phyloP scores from a whole-genome alignment of 108 stramenopile species.

The Aurantiochytrium sp. region DNA sequence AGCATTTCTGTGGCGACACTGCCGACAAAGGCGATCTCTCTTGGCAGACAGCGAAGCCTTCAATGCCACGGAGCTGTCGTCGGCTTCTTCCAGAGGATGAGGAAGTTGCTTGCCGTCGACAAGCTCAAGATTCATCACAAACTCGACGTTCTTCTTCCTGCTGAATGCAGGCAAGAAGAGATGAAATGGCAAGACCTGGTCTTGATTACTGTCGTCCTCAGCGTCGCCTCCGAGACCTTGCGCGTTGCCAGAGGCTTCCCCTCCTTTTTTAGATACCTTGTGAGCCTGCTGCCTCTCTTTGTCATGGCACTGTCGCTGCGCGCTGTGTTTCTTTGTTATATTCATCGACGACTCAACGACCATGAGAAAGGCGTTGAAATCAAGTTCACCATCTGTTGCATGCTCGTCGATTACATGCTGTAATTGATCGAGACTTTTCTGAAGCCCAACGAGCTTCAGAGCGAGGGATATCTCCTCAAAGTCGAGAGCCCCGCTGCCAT shows the following conservation, averaged over 20 bases:
- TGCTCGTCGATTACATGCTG: neutral
- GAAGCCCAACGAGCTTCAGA: neutral
- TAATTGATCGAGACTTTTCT: neutral
- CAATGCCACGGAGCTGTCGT: neutral
- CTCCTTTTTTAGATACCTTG: too few relatives aligned
- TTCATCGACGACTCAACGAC: neutral
- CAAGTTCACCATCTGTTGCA: neutral
- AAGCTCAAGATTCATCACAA: neutral
- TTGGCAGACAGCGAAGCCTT: too few relatives aligned
- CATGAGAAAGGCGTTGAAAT: neutral
- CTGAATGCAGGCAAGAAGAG: neutral
- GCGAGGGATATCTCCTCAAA: neutral
- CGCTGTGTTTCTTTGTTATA: neutral
- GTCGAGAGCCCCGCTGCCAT: constrained; percentile 6
- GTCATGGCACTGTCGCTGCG: too few relatives aligned
- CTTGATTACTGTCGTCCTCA: too few relatives aligned
- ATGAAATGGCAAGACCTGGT: neutral
- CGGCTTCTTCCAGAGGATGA: neutral
- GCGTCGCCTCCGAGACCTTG: too few relatives aligned
- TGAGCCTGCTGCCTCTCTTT: too few relatives aligned
- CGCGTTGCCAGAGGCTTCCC: too few relatives aligned
- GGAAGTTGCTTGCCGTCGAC: neutral
- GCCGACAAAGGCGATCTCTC: too few relatives aligned
- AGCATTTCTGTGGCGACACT: too few relatives aligned
- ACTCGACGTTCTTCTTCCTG: neutral